These are phyloP conservation scores for Globisporangium parvum DNA, from an alignment of 352 stramenopile genomes.

Conservation along the genomic window DNA sequence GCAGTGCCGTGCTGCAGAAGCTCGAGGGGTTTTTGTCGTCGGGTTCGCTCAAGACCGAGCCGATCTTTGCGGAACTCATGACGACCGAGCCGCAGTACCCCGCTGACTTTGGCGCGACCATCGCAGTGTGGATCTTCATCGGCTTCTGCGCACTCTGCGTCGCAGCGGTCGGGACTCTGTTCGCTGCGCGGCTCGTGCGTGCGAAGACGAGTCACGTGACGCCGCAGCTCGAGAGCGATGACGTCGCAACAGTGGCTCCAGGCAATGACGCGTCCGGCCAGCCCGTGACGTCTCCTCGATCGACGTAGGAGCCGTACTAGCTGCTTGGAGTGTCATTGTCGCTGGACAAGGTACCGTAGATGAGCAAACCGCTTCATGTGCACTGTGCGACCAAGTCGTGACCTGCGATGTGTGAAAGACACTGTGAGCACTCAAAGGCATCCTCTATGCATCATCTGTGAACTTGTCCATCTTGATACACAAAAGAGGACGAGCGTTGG, in stretches of 20 bases:
- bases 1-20: slow-evolving; percentile 36
- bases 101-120: slow-evolving; percentile 26
- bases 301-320: neutral
- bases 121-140: slow-evolving; percentile 64
- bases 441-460: too few species aligned
- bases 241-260: neutral
- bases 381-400: neutral
- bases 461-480: neutral
- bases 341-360: too few species aligned
- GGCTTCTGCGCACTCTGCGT: slow-evolving; percentile 39
- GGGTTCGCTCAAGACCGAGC: slow-evolving; percentile 36
- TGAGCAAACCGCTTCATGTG: too few species aligned
- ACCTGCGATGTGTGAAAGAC: neutral
- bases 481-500: too few species aligned
- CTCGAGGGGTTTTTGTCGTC: slow-evolving; percentile 40
- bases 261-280: neutral
- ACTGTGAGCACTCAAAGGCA: too few species aligned
- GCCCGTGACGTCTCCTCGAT: slow-evolving; percentile 4
- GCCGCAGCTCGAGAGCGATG: slow-evolving; percentile 18
- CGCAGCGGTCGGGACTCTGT: slow-evolving; percentile 20
- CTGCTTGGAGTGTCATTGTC: neutral
- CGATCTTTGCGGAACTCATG: slow-evolving; percentile 42
- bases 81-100: slow-evolving; percentile 31
- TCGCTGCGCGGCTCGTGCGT: slow-evolving; percentile 28
- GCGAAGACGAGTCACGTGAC: slow-evolving; percentile 39